Base-by-base conservation (phyloP, 768 basidiomycete species). In the Phaffia tasmanica region DNA sequence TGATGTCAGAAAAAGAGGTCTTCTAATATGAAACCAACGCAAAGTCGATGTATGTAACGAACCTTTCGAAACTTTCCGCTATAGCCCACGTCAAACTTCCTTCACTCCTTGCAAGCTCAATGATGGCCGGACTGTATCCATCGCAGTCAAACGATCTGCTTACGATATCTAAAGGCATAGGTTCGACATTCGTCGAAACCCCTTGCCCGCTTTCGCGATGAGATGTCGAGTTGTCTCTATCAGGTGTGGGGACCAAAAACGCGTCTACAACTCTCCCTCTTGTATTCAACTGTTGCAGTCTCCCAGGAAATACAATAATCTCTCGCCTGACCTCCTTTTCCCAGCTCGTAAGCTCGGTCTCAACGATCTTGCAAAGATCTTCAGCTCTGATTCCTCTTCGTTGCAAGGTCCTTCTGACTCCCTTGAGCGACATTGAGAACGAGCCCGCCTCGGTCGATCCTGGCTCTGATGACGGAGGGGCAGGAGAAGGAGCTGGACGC, bases 371-470 rank as follows among this genome's bases (percentile, higher is more conserved):
- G 19, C 63, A 62, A 50, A 69, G 62, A 14, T 57, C 49, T 50
- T 69, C 67, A 4, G 62, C 62, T 27, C 67, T 29, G 2, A 57
- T 18, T 3, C 67, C 67, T 19, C 62, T 63, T 53, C 56, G 51
- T 8, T 59, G 29, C 15, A 69, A 51, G 11, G 62, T 58, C 7
- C 57, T 27, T 23, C 67, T 18, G 19, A 69, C 50, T 16, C 67
- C 67, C 9, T 63, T 69, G 23, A 69, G 62, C 7, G 62, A 64
- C 49, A 60, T 50, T 29, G 57, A 54, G 42, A 64, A 69, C 1
- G 50, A 49, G 15, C 67, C 67, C 1, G 67, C 67, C 2, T 57
- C 50, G 15, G 54, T 57, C 8, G 62, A 63, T 7, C 23, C 29
- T 18, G 58, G 57, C n/a, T 69, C 67, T 25, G 32, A 25, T 1